phyloP scores from a whole-genome alignment of 208 protist species.

The Leishmania lainsoni region DNA sequence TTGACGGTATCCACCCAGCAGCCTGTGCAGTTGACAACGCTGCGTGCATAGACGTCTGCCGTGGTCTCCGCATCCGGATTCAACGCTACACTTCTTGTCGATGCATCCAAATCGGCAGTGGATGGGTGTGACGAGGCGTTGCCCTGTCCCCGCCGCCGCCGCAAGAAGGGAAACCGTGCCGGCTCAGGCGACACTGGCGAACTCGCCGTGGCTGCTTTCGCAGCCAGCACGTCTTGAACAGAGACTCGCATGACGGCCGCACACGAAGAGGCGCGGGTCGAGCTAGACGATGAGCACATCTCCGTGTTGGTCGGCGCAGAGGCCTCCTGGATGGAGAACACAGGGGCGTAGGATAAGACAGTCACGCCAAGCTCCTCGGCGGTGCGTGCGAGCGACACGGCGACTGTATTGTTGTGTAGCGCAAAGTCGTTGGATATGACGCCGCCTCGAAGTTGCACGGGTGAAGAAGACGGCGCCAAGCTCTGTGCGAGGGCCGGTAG shows the following conservation, averaged over 20 bases:
- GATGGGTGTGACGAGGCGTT: background rate
- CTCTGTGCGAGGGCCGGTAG: conserved; percentile 27
- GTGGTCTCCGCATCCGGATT: background rate
- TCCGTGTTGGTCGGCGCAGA: background rate
- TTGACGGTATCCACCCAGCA: conserved; percentile 64
- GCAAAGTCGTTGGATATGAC: conserved; percentile 46
- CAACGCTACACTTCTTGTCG: background rate
- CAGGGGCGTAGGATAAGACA: conserved; percentile 60
- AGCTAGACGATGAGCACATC: background rate
- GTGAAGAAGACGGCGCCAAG: background rate
- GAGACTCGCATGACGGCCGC: conserved; percentile 14
- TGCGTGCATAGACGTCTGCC: conserved; percentile 44
- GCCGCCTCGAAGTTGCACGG: conserved; percentile 32
- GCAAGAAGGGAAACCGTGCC: background rate
- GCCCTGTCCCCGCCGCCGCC: background rate
- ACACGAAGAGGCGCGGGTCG: background rate
- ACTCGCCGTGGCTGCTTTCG: background rate
- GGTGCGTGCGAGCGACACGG: conserved; percentile 60
- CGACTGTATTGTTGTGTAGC: conserved; percentile 46
- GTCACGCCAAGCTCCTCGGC: conserved; percentile 74
- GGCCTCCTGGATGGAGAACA: conserved; percentile 31
- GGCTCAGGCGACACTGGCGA: background rate
- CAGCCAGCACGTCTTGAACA: conserved; percentile 19
- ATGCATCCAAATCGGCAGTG: background rate
- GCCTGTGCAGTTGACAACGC: conserved; percentile 76